Conservation (phyloP, 352 stramenopile species). For the Globisporangium orthogonon region DNA sequence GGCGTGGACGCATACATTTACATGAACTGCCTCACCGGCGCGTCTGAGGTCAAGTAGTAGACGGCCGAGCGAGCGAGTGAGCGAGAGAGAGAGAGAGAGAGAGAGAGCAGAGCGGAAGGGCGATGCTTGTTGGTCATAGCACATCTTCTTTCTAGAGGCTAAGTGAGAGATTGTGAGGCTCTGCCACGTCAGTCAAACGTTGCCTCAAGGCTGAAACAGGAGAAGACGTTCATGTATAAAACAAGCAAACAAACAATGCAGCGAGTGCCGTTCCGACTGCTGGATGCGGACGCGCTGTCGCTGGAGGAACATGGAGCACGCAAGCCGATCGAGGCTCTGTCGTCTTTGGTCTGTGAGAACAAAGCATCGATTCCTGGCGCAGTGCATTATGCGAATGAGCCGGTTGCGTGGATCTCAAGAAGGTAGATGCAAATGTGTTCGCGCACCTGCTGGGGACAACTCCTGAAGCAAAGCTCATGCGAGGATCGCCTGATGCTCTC, state of each 20-base stretch:
- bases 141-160: no score
- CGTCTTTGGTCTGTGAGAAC: no score
- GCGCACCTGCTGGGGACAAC: neutral
- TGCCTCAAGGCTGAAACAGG: no score
- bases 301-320: neutral
- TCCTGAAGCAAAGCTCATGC: neutral
- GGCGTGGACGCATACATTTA: conserved; percentile 94
- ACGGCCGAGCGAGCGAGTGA: no score
- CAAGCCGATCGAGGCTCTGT: no score
- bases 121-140: no score
- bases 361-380: conserved; percentile 2
- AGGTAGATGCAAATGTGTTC: no score
- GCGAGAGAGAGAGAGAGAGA: neutral
- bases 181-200: no score
- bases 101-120: no score
- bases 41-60: conserved; percentile 63
- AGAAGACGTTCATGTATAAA: no score
- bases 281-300: conserved; percentile 5
- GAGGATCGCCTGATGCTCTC: neutral
- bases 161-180: no score
- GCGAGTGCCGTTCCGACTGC: conserved; percentile 13
- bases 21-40: conserved; percentile 76
- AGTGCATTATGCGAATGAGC: conserved; percentile 2
- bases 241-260: neutral
- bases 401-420: conserved; percentile 6